Conservation (phyloP, 495 filamentous ascomycete species). For the Penicillium cosmopolitanum region DNA sequence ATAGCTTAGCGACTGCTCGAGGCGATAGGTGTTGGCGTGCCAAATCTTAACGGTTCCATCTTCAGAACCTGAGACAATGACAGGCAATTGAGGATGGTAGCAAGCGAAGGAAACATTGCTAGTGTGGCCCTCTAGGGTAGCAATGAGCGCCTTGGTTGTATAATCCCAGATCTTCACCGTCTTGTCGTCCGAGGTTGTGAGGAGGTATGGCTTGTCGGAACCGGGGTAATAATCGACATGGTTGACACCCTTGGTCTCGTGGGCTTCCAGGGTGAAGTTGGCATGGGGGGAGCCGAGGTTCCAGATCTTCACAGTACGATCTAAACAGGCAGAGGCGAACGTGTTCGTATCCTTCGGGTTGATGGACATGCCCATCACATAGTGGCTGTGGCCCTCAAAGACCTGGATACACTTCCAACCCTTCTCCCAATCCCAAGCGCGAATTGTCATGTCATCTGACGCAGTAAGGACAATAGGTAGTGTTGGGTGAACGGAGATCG, state of each 20-base stretch:
- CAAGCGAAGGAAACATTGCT: constrained; percentile 99
- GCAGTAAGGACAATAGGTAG: constrained; percentile 96
- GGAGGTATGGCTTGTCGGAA: constrained; percentile 93
- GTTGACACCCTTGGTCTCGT: constrained; percentile 98
- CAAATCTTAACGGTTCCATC: constrained; percentile 98
- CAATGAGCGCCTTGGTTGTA: constrained; percentile 95
- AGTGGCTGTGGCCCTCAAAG: constrained; percentile 97
- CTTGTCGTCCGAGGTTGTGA: constrained; percentile 94
- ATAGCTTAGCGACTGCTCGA: constrained; percentile 95
- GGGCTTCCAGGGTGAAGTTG: constrained; percentile 95
- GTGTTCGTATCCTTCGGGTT: constrained; percentile 99
- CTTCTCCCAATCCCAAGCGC: constrained; percentile 99
- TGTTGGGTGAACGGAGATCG: constrained; percentile 95
- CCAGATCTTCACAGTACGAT: constrained; percentile 98
- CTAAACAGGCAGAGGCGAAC: constrained; percentile 95
- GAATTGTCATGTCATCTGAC: constrained; percentile 99
- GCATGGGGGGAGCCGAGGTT: constrained; percentile 85
- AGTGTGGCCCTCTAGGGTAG: constrained; percentile 94
- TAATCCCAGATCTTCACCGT: constrained; percentile 99
- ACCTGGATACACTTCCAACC: constrained; percentile 97
- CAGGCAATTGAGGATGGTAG: constrained; percentile 94
- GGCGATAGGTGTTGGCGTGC: constrained; percentile 95
- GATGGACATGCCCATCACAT: constrained; percentile 99
- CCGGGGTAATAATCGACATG: constrained; percentile 97
- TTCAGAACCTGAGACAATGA: constrained; percentile 98